Percentiles rank a stretch among this genome's conserved stretches.
Evolutionary conservation across 176 grass and related monocot species (phyloP).

Genomic region (Rhynchospora pubera): DNA sequence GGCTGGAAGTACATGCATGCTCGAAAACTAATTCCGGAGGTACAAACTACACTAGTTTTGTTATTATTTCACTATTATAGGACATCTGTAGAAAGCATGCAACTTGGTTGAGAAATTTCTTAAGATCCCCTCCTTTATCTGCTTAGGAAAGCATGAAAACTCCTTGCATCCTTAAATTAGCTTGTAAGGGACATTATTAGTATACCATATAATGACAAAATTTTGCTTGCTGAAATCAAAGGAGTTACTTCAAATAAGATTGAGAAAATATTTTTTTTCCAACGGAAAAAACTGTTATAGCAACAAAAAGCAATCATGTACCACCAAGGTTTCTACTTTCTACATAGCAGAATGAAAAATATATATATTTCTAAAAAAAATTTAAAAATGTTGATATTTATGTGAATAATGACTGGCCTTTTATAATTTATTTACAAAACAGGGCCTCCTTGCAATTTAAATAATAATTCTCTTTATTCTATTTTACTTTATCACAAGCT

Average conservation of each 20-base stretch:
- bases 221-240: not conserved
- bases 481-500: constrained; percentile 48
- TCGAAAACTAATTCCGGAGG: constrained; percentile 57
- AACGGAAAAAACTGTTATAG: not conserved
- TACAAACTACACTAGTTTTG: constrained; percentile 19
- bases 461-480: constrained; percentile 22
- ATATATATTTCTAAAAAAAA: not conserved
- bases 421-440: constrained; percentile 17
- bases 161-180: not conserved
- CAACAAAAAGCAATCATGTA: not conserved
- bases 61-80: not conserved
- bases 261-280: not conserved
- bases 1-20: constrained; percentile 65
- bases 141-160: not conserved
- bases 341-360: not conserved
- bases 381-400: not conserved
- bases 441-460: not conserved
- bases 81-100: not conserved
- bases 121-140: not conserved
- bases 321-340: not conserved
- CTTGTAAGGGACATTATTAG: not conserved
- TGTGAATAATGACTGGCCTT: constrained; percentile 27
- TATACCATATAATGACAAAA: not conserved
- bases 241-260: not conserved
- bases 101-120: not conserved